These are phyloP conservation scores for Yamadazyma triangularis DNA, from an alignment of 1,139 yeast genomes.

Conservation along the genomic window DNA sequence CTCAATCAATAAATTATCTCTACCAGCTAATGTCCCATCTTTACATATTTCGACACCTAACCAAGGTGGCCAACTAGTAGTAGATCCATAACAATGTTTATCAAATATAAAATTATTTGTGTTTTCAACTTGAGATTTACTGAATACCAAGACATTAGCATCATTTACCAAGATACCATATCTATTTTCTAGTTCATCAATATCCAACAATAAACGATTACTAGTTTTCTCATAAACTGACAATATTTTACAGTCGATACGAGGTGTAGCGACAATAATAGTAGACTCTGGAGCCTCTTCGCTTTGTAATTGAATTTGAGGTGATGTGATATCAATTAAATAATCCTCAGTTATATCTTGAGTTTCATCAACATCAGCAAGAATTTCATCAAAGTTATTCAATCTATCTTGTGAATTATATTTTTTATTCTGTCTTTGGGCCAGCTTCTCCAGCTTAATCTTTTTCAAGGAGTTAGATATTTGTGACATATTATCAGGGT, in stretches of 20 bases:
- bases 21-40: slow-evolving; percentile 33
- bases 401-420: slow-evolving; percentile 19
- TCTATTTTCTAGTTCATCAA: slow-evolving; percentile 31
- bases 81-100: slow-evolving; percentile 32
- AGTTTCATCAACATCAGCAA: slow-evolving; percentile 38
- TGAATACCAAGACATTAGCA: slow-evolving; percentile 39
- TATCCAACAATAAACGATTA: slow-evolving; percentile 16
- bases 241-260: slow-evolving; percentile 34
- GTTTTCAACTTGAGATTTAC: slow-evolving; percentile 20
- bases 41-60: slow-evolving; percentile 41
- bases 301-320: slow-evolving; percentile 80
- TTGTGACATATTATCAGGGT: slow-evolving; percentile 2
- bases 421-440: neutral
- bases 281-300: slow-evolving; percentile 61
- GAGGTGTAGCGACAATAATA: slow-evolving; percentile 42
- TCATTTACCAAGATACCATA: slow-evolving; percentile 35
- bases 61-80: slow-evolving; percentile 45
- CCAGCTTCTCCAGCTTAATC: slow-evolving; percentile 1
- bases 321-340: slow-evolving; percentile 68
- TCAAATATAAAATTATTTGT: slow-evolving; percentile 18
- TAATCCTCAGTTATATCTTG: slow-evolving; percentile 59
- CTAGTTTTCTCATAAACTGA: slow-evolving; percentile 29
- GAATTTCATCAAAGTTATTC: slow-evolving; percentile 47
- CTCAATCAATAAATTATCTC: slow-evolving; percentile 33
- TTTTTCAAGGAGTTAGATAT: neutral